Percentiles rank a stretch among this genome's conserved stretches.
Evolutionary conservation across 345 rosid species (phyloP).

Genomic region (Microcos paniculata): DNA sequence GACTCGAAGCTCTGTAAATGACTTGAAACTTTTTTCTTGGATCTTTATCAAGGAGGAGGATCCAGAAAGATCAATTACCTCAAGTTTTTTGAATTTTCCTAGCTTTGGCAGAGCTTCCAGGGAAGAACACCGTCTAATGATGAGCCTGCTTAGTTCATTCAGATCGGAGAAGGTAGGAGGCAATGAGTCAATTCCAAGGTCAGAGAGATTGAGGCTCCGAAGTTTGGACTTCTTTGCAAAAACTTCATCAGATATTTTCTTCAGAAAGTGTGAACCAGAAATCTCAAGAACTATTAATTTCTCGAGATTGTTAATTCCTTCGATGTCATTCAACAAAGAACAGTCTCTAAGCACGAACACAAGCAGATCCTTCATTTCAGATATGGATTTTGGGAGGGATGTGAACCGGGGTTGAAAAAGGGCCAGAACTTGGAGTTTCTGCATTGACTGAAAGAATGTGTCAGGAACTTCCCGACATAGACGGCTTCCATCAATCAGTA

Average conservation of each 20-base stretch:
- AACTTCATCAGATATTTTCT: constrained; percentile 24
- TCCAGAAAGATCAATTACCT: constrained; percentile 57
- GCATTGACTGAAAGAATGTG: constrained; percentile 23
- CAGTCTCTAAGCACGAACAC: constrained; percentile 52
- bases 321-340: constrained; percentile 26
- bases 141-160: constrained; percentile 39
- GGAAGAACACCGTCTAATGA: constrained; percentile 36
- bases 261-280: constrained; percentile 44
- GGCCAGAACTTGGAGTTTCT: constrained; percentile 38
- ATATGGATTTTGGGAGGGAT: constrained; percentile 17
- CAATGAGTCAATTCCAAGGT: constrained; percentile 29
- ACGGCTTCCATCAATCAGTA: constrained; percentile 47
- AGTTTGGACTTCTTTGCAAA: constrained; percentile 28
- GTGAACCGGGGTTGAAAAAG: constrained; percentile 35
- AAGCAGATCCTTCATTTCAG: constrained; percentile 22
- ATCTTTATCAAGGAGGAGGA: constrained; percentile 28
- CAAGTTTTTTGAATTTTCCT: constrained; percentile 29
- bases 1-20: constrained; percentile 36
- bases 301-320: constrained; percentile 21
- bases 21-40: constrained; percentile 24
- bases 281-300: constrained; percentile 50
- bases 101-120: constrained; percentile 40
- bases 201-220: constrained; percentile 54
- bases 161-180: constrained; percentile 31
- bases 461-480: constrained; percentile 23